Percentiles rank a stretch among this genome's conserved stretches.
phyloP scores from a whole-genome alignment of 2,329 filamentous ascomycete species.

The Exophiala spinifera region DNA sequence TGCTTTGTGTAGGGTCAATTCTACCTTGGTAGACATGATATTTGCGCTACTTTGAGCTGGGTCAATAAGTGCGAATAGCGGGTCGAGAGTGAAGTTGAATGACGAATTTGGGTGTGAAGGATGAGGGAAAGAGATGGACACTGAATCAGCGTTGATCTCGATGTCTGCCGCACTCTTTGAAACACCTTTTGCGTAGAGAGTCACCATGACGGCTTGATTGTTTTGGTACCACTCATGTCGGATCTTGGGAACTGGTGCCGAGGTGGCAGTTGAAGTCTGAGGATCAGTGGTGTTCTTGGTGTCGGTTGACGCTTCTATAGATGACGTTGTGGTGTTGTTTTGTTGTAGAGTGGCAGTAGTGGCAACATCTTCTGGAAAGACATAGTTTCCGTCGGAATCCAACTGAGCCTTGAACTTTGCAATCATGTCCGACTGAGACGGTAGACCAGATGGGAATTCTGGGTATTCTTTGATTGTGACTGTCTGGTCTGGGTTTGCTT shows the following conservation, averaged over 20 bases:
- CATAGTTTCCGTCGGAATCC: conserved; percentile 26
- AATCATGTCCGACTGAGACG: conserved; percentile 40
- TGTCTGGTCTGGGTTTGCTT: conserved; percentile 47
- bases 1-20: conserved; percentile 69
- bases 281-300: neutral
- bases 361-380: conserved; percentile 15
- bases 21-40: conserved; percentile 75
- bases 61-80: conserved; percentile 66
- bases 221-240: conserved; percentile 69
- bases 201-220: conserved; percentile 58
- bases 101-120: conserved; percentile 46
- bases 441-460: conserved; percentile 38
- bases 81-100: conserved; percentile 62
- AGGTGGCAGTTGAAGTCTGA: conserved; percentile 10
- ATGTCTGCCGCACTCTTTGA: conserved; percentile 22
- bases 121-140: conserved; percentile 60
- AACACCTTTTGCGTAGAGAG: conserved; percentile 64
- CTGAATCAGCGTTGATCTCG: conserved; percentile 35
- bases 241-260: conserved; percentile 51
- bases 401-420: conserved; percentile 34
- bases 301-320: neutral
- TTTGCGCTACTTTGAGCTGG: conserved; percentile 57
- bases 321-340: neutral
- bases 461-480: conserved; percentile 55
- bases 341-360: neutral